Evolutionary conservation across 305 asterid genomes (phyloP).

Genomic region (Solanum chacoense): DNA sequence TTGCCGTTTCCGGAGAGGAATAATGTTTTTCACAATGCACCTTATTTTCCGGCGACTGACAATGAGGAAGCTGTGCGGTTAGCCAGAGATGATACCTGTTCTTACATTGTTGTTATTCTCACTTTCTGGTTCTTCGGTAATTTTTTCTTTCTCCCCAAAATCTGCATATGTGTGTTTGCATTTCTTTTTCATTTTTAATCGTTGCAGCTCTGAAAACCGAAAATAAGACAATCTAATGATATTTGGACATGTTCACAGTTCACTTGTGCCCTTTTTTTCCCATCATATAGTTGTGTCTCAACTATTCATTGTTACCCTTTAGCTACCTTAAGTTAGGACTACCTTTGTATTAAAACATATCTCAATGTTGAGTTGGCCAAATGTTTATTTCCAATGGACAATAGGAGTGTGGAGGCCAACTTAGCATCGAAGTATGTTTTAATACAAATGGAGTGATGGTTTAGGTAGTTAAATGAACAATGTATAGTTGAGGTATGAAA

Average conservation of each 20-base stretch:
- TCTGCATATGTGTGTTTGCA: neutral
- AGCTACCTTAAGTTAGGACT: neutral
- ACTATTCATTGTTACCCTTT: neutral
- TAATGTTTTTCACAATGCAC: neutral
- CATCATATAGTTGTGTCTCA: neutral
- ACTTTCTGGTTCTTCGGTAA: slow-evolving; percentile 57
- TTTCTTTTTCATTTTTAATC: neutral
- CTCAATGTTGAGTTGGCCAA: neutral
- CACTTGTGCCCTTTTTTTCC: neutral
- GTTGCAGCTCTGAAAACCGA: neutral
- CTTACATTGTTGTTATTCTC: slow-evolving; percentile 36
- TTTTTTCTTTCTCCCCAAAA: neutral
- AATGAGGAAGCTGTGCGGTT: neutral
- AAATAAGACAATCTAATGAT: neutral
- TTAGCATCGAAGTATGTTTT: neutral
- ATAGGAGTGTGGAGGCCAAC: neutral
- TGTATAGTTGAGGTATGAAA: neutral
- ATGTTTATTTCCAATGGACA: neutral
- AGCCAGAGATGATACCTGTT: slow-evolving; percentile 30
- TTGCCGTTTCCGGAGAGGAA: slow-evolving; percentile 2
- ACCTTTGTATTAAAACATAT: neutral
- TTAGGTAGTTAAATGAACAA: neutral
- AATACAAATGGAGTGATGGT: neutral
- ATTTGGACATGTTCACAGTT: neutral
- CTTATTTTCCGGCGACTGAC: neutral